These are phyloP conservation scores for Bipolaris victoriae DNA, from an alignment of 2,329 filamentous ascomycete genomes.

Conservation along the genomic window DNA sequence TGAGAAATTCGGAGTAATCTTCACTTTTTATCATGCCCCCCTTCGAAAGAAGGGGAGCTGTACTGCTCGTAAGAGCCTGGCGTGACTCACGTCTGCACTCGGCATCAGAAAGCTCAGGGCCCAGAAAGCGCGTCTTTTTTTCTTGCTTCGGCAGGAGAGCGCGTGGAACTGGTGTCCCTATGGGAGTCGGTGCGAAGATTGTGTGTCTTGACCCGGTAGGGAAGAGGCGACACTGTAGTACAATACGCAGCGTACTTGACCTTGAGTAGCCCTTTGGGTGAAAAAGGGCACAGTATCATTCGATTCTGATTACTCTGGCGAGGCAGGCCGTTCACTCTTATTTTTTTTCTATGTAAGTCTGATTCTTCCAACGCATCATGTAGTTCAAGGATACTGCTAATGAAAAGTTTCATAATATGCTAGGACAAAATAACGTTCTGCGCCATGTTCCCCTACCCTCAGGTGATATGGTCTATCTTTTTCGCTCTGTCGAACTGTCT, in stretches of 20 bases:
- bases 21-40: slow-evolving; percentile 61
- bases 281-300: slow-evolving; percentile 67
- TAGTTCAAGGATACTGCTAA: slow-evolving; percentile 53
- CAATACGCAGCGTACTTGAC: slow-evolving; percentile 84
- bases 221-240: slow-evolving; percentile 78
- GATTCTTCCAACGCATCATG: background rate
- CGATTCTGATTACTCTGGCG: slow-evolving; percentile 93
- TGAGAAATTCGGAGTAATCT: slow-evolving; percentile 99
- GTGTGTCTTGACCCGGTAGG: slow-evolving; percentile 65
- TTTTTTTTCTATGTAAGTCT: slow-evolving; percentile 59
- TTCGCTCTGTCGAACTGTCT: slow-evolving; percentile 10
- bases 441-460: background rate
- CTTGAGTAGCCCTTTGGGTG: slow-evolving; percentile 47
- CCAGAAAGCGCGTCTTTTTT: slow-evolving; percentile 32
- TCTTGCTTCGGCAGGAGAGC: slow-evolving; percentile 29
- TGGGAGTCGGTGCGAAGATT: slow-evolving; percentile 96
- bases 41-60: slow-evolving; percentile 46
- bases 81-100: slow-evolving; percentile 82
- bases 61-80: slow-evolving; percentile 85
- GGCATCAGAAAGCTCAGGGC: slow-evolving; percentile 91
- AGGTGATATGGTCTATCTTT: background rate
- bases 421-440: background rate
- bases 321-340: slow-evolving; percentile 73
- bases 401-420: slow-evolving; percentile 2
- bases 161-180: slow-evolving; percentile 61